Evolutionary conservation across 257 asterid genomes (phyloP), one percentile per base, ranked within the genome.

Genomic region (Vinca minor): DNA sequence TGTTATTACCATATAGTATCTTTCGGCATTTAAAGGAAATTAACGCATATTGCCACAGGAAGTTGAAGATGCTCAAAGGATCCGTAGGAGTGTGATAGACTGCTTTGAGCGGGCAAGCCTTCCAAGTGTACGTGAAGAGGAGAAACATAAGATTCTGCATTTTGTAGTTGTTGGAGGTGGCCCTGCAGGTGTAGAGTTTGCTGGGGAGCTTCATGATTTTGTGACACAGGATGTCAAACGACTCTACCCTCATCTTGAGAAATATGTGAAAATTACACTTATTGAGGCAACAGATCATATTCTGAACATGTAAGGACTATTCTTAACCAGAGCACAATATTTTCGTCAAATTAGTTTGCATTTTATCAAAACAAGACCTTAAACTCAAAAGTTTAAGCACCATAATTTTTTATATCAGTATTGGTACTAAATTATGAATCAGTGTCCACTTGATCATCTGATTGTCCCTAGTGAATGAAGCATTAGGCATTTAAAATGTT

Each of bases 91-190:
- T 5, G 87, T 88, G 62, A 74, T 91, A 0, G 95, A 88, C 76
- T 85, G 91, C 66, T 91, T 91, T n/a, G 98, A 91, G 76, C 86
- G 81, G 79, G 98, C 98, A 41, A 86, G 81, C 72, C 87, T 91
- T 70, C 98, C 95, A 0, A 86, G 68, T 73, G 36, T 86, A 38
- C 83, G 87, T 35, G 95, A 83, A 25, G 91, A 79, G 29, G 95
- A 88, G 75, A 82, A 73, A 82, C 83, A 69, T 72, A 79, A 82
- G 75, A 89, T 91, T 67, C 84, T 91, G 61, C 92, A 91, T 64
- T 88, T 91, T 65, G 96, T 91, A 8, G 79, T 91, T 23, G 98
- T 91, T 48, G 98, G 98, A 65, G 98, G 98, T 8, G 98, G 96
- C 20, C 98, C 96, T 0, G 74, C 88, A 0, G 98, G 98, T 4